Conservation (phyloP, 805 yeast species). For the Yamadazyma takamatsuzukensis region DNA sequence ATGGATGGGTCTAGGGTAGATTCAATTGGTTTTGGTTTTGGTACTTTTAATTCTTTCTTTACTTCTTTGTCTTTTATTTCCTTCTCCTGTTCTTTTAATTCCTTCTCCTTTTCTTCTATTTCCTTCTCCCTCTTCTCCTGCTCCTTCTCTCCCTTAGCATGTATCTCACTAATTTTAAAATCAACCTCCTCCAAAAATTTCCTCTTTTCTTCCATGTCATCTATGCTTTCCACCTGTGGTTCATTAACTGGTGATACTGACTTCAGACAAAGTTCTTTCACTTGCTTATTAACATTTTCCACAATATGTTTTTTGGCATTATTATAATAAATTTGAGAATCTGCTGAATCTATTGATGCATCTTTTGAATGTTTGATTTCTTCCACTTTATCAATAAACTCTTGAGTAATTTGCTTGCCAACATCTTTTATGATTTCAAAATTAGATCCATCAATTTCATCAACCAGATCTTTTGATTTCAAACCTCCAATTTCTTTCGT, state of each 20-base stretch:
- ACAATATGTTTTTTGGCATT: slow-evolving; percentile 28
- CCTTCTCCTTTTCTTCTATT: slow-evolving; percentile 4
- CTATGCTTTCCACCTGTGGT: background rate
- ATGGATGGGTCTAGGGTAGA: background rate
- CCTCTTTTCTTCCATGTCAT: slow-evolving; percentile 15
- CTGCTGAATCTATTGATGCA: slow-evolving; percentile 14
- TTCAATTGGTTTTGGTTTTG: background rate
- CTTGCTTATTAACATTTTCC: slow-evolving; percentile 28
- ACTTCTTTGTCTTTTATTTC: background rate
- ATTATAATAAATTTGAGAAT: slow-evolving; percentile 12
- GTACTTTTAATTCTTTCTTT: background rate
- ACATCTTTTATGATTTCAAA: slow-evolving; percentile 25
- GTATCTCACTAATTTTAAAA: slow-evolving; percentile 20
- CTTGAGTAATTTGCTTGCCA: slow-evolving; percentile 31
- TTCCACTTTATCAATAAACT: slow-evolving; percentile 28
- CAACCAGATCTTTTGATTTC: background rate
- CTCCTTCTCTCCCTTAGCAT: no score
- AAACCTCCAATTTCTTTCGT: slow-evolving; percentile 3
- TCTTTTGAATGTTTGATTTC: slow-evolving; percentile 23
- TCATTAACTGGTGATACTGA: slow-evolving; percentile 14
- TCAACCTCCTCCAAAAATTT: slow-evolving; percentile 25
- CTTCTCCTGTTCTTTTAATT: background rate
- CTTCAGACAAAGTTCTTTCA: slow-evolving; percentile 18
- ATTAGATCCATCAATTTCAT: slow-evolving; percentile 6
- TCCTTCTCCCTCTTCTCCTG: no score